Conservation (phyloP, 2,329 filamentous ascomycete species). For the Alternaria consortialis region DNA sequence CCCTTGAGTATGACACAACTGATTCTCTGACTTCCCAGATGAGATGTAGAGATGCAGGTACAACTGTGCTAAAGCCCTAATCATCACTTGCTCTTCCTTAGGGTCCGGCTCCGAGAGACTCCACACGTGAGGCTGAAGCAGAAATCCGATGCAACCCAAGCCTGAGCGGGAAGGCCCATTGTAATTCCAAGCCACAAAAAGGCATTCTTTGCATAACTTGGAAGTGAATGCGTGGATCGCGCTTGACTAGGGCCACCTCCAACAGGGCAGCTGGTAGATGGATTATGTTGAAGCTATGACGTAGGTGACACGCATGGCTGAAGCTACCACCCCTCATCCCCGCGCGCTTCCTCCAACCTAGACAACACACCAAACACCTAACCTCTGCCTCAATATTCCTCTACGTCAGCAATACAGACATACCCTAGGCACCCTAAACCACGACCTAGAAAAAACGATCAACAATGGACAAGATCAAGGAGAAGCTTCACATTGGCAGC, state of each 20-base stretch:
- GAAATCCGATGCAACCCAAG: not conserved
- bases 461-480: constrained; percentile 49
- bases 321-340: constrained; percentile 23
- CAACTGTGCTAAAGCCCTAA: not conserved
- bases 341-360: constrained; percentile 14
- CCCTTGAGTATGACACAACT: not conserved
- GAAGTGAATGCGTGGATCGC: constrained; percentile 11
- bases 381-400: constrained; percentile 1
- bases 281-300: constrained; percentile 22
- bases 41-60: not conserved
- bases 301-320: constrained; percentile 26
- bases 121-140: constrained; percentile 4
- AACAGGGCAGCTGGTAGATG: constrained; percentile 19
- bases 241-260: constrained; percentile 15
- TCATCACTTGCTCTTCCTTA: not conserved
- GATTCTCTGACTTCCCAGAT: not conserved
- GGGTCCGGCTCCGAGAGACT: not conserved
- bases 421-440: constrained; percentile 1
- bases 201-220: constrained; percentile 1
- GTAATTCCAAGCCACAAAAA: constrained; percentile 1
- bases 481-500: constrained; percentile 47
- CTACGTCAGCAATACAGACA: not conserved
- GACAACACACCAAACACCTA: constrained; percentile 13
- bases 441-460: not conserved
- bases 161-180: not conserved